These are phyloP conservation scores for Lophiostoma macrostomum DNA, from an alignment of 495 filamentous ascomycete species.

Conservation along the genomic window DNA sequence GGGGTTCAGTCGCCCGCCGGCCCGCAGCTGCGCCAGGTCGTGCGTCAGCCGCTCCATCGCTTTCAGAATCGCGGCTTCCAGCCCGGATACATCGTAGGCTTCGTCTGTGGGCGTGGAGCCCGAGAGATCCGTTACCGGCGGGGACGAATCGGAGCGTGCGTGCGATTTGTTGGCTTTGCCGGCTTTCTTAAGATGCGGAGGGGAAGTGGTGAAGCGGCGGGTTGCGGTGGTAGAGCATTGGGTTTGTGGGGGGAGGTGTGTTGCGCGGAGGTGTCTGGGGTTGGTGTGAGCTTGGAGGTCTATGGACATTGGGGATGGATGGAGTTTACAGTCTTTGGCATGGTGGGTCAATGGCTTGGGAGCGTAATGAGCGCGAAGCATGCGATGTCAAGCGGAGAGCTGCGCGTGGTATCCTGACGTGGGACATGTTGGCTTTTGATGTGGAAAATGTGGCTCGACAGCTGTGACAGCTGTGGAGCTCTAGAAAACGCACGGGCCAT, in stretches of 20 bases:
- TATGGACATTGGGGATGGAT: not conserved
- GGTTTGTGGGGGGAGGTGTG: not conserved
- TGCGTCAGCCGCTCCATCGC: constrained; percentile 56
- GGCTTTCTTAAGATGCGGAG: constrained; percentile 38
- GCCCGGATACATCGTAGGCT: constrained; percentile 64
- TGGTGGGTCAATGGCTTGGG: constrained; percentile 8
- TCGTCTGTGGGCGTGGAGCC: constrained; percentile 43
- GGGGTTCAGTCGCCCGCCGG: constrained; percentile 67
- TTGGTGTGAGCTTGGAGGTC: not conserved
- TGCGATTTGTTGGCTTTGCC: constrained; percentile 37
- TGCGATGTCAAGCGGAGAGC: not conserved
- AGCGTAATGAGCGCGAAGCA: not conserved
- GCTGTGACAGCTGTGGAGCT: too few relatives aligned
- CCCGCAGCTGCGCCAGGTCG: constrained; percentile 63
- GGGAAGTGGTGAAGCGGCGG: constrained; percentile 32
- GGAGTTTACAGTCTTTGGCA: constrained; percentile 7
- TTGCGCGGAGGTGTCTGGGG: constrained; percentile 2
- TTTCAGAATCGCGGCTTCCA: constrained; percentile 58
- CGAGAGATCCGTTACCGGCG: constrained; percentile 13
- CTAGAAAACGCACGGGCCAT: too few relatives aligned
- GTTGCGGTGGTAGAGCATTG: not conserved
- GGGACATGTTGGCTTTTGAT: too few relatives aligned
- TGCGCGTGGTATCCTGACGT: constrained; percentile 1
- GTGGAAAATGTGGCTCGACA: too few relatives aligned
- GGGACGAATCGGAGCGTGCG: constrained; percentile 27